These are phyloP conservation scores for Mycosphaerella sp. DNA, from an alignment of 2,329 filamentous ascomycete genomes.

Conservation along the genomic window DNA sequence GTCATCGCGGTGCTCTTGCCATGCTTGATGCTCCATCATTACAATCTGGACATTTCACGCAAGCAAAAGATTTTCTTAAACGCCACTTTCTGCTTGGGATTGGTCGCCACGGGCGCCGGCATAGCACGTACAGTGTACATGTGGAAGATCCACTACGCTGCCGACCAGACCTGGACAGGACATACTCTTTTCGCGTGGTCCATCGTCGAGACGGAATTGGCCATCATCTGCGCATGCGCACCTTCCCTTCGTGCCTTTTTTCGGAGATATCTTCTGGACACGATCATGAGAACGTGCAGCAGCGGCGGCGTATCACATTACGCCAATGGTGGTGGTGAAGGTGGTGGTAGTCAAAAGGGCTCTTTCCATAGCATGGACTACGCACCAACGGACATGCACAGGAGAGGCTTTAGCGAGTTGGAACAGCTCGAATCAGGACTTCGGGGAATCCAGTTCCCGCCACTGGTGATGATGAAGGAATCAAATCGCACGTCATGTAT, in stretches of 20 bases:
- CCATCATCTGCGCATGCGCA: slow-evolving; percentile 30
- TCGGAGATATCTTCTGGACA: slow-evolving; percentile 24
- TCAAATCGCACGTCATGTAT: background rate
- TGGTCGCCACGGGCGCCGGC: slow-evolving; percentile 24
- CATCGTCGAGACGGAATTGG: slow-evolving; percentile 27
- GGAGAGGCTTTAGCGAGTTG: slow-evolving; percentile 8
- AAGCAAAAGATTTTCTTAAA: slow-evolving; percentile 25
- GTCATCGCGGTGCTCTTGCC: slow-evolving; percentile 24
- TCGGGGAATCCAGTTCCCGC: slow-evolving; percentile 9
- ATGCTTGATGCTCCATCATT: slow-evolving; percentile 22
- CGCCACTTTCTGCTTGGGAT: slow-evolving; percentile 21
- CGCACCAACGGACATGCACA: background rate
- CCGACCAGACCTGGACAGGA: slow-evolving; percentile 25
- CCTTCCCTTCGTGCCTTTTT: slow-evolving; percentile 29
- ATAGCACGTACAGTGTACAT: slow-evolving; percentile 24
- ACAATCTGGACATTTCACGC: slow-evolving; percentile 18
- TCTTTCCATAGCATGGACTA: slow-evolving; percentile 1
- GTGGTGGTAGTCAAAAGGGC: background rate
- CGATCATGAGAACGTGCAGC: slow-evolving; percentile 13
- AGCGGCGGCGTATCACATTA: slow-evolving; percentile 12
- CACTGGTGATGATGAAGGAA: slow-evolving; percentile 10
- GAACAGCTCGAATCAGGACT: slow-evolving; percentile 14
- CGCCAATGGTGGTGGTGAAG: background rate
- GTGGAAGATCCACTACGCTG: slow-evolving; percentile 16
- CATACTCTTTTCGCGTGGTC: slow-evolving; percentile 28